Evolutionary conservation across 768 basidiomycete species (phyloP).

Genomic region (Tubosaeta sp.): DNA sequence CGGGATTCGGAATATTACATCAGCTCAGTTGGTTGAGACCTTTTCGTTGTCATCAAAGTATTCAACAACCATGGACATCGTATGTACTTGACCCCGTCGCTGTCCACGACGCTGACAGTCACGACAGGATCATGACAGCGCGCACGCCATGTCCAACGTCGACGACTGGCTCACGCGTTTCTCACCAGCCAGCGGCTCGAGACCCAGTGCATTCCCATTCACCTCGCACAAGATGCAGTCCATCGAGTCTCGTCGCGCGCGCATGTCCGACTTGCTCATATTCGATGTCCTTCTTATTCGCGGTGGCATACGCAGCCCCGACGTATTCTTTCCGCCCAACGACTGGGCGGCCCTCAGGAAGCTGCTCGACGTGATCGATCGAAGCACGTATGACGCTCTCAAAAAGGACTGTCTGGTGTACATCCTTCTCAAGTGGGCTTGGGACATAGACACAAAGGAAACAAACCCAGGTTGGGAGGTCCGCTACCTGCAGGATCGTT

Average conservation of each 20-base stretch:
- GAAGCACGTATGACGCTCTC: slow-evolving; percentile 62
- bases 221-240: slow-evolving; percentile 45
- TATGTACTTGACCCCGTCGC: slow-evolving; percentile 13
- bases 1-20: not conserved
- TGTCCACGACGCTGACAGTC: not conserved
- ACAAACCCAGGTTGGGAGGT: slow-evolving; percentile 22
- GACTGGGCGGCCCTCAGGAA: slow-evolving; percentile 49
- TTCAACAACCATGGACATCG: slow-evolving; percentile 23
- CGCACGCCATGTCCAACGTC: slow-evolving; percentile 10
- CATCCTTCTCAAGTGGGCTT: slow-evolving; percentile 76
- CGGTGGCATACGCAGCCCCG: slow-evolving; percentile 57
- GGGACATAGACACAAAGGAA: slow-evolving; percentile 62
- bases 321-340: slow-evolving; percentile 65
- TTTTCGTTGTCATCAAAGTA: not conserved
- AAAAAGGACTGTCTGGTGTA: slow-evolving; percentile 82
- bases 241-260: slow-evolving; percentile 60
- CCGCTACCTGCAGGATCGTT: slow-evolving; percentile 47
- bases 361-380: slow-evolving; percentile 57
- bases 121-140: slow-evolving; percentile 15
- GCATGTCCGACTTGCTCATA: slow-evolving; percentile 59
- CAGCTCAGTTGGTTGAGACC: not conserved
- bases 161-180: slow-evolving; percentile 38
- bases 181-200: slow-evolving; percentile 33
- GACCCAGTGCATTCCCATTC: slow-evolving; percentile 54
- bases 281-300: slow-evolving; percentile 69